A percentile compares a stretch with the other conserved stretches of the same genome.
Conservation (phyloP, 2,329 filamentous ascomycete species). For the Emmonsia crescens region DNA sequence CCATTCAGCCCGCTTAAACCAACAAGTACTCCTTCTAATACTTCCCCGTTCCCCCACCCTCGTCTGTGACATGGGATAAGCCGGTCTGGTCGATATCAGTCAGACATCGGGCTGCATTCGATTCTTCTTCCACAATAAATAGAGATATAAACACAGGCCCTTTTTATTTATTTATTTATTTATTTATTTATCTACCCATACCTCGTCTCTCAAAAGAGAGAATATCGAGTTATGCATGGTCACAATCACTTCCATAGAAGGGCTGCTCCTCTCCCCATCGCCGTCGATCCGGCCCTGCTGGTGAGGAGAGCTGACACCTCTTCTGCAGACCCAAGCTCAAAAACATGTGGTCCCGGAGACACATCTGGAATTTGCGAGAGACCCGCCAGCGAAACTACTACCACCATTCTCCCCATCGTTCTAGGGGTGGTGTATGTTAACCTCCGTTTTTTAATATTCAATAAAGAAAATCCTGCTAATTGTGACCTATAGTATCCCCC, state of each 20-base stretch:
- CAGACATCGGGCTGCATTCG: no score
- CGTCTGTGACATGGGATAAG: not conserved
- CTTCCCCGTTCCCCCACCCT: not conserved
- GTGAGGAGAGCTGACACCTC: constrained; percentile 3
- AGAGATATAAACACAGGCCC: no score
- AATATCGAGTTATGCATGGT: constrained; percentile 1
- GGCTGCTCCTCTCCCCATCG: constrained; percentile 1
- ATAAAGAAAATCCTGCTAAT: constrained; percentile 16
- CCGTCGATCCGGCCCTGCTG: not conserved
- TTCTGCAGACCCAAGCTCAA: constrained; percentile 9
- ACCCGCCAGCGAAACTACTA: constrained; percentile 40
- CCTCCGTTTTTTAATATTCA: not conserved
- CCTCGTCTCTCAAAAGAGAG: constrained; percentile 9
- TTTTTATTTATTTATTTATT: no score
- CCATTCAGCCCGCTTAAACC: not conserved
- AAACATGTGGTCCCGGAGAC: constrained; percentile 17
- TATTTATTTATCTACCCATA: no score
- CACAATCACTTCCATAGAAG: not conserved
- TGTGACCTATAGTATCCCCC: constrained; percentile 54
- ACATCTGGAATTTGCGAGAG: constrained; percentile 45
- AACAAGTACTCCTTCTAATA: no score
- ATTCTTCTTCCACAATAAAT: no score
- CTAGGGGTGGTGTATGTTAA: constrained; percentile 58
- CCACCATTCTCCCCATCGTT: constrained; percentile 55
- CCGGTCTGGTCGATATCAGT: not conserved